phyloP scores from a whole-genome alignment of 139 green algal genomes.

The Chlorella sp. region DNA sequence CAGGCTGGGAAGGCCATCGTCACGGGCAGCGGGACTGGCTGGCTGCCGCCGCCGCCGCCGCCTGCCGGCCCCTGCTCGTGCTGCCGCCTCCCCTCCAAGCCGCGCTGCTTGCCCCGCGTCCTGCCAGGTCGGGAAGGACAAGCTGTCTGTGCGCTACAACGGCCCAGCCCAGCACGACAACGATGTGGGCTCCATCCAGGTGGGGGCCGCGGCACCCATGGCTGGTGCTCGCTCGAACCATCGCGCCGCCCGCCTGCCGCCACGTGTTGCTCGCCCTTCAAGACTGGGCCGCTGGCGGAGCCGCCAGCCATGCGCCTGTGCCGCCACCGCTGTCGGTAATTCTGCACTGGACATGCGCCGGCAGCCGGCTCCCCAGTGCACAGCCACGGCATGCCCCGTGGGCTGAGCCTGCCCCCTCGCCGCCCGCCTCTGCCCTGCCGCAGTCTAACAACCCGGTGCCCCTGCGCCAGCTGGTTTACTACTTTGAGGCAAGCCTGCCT shows the following conservation, averaged over 20 bases:
- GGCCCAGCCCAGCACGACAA: constrained; percentile 67
- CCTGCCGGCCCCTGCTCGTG: background rate
- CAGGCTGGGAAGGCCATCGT: too few relatives aligned
- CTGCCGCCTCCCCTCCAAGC: background rate
- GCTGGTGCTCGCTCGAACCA: background rate
- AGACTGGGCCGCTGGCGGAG: too few relatives aligned
- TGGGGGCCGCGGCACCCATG: background rate
- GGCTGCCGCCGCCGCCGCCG: background rate
- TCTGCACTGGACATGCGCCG: too few relatives aligned
- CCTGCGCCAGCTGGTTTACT: constrained; percentile 68
- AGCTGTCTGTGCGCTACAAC: constrained; percentile 75
- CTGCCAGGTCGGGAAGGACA: constrained; percentile 57
- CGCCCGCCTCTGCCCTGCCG: background rate
- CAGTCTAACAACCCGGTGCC: constrained; percentile 78
- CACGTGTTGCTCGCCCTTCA: too few relatives aligned
- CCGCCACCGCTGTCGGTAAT: too few relatives aligned
- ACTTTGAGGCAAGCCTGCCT: constrained; percentile 70
- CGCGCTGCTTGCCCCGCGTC: background rate
- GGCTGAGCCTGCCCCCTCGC: background rate
- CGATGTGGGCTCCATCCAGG: constrained; percentile 80
- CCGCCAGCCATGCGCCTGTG: too few relatives aligned
- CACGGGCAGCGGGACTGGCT: too few relatives aligned
- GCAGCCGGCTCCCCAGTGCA: too few relatives aligned
- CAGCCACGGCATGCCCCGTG: background rate
- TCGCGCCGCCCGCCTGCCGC: background rate